Percentiles rank a stretch among this genome's conserved stretches.
These are phyloP conservation scores for Capsella bursapastoris DNA, from an alignment of 345 rosid species.

Conservation along the genomic window DNA sequence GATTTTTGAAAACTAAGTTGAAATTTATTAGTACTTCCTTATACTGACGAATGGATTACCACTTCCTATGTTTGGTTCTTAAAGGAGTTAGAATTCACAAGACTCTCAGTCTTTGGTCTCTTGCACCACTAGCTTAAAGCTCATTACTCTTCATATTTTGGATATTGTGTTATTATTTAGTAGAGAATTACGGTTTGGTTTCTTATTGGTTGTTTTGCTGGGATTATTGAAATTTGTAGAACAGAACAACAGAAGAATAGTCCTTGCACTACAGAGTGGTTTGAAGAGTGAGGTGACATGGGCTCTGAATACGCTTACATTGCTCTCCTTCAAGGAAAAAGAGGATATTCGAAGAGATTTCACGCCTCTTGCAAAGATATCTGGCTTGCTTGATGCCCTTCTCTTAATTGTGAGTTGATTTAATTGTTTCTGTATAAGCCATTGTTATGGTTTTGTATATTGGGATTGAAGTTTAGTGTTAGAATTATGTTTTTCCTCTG, in stretches of 20 bases:
- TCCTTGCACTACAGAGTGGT: constrained; percentile 95
- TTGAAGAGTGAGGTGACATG: constrained; percentile 93
- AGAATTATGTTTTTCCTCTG: background rate
- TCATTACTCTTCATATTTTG: background rate
- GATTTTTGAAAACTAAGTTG: background rate
- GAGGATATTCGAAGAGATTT: constrained; percentile 87
- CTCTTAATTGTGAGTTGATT: constrained; percentile 75
- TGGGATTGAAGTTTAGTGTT: constrained; percentile 1
- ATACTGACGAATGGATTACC: background rate
- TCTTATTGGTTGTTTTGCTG: background rate
- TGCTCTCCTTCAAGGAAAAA: constrained; percentile 94
- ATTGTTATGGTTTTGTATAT: background rate
- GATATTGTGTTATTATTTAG: background rate
- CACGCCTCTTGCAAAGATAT: constrained; percentile 81
- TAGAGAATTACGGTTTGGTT: background rate
- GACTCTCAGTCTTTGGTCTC: background rate
- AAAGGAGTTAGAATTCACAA: background rate
- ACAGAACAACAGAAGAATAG: constrained; percentile 88
- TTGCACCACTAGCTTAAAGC: background rate
- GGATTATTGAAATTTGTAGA: constrained; percentile 45
- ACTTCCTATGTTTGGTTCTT: background rate
- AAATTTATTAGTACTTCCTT: background rate
- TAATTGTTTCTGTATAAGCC: constrained; percentile 14
- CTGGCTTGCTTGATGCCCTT: constrained; percentile 96
- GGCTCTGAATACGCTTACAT: constrained; percentile 90